Evolutionary conservation across 352 stramenopile genomes (phyloP).

Genomic region (Thalassiosira ordinaria): DNA sequence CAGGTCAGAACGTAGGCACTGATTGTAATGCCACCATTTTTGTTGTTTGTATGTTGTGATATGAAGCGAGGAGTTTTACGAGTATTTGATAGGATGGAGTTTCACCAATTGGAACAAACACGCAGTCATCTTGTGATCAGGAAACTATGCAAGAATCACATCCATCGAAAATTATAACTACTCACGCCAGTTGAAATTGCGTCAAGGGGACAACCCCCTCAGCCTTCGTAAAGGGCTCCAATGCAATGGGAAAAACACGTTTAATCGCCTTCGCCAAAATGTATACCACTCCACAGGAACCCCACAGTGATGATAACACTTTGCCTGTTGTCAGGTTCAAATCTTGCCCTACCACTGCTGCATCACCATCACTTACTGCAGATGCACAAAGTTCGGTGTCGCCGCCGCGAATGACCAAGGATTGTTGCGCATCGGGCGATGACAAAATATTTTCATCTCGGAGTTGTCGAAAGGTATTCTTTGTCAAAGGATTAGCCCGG

Average conservation of each 20-base stretch:
- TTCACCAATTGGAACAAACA: too few species aligned
- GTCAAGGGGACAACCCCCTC: constrained; percentile 56
- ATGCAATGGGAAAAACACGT: constrained; percentile 86
- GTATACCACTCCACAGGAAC: constrained; percentile 81
- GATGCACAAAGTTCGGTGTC: constrained; percentile 3
- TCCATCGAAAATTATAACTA: constrained; percentile 5
- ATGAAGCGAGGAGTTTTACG: constrained; percentile 3
- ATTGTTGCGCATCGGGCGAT: neutral
- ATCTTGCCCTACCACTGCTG: constrained; percentile 14
- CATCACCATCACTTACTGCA: constrained; percentile 3
- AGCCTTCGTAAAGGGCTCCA: constrained; percentile 82
- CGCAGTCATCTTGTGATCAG: neutral
- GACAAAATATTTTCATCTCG: neutral
- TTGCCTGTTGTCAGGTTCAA: constrained; percentile 47
- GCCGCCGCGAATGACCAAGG: constrained; percentile 23
- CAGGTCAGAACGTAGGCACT: constrained; percentile 76
- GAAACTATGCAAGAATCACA: neutral
- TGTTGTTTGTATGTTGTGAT: neutral
- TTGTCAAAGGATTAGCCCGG: neutral
- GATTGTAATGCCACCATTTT: constrained; percentile 7
- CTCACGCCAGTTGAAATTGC: constrained; percentile 76
- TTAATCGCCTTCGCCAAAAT: constrained; percentile 87
- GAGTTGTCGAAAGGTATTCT: neutral
- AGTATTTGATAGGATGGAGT: neutral
- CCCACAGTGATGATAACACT: constrained; percentile 76